A percentile compares a stretch with the other conserved stretches of the same genome.
Evolutionary conservation across 2,329 filamentous ascomycete species (phyloP).

Genomic region (Microcyclospora tardicrescens): DNA sequence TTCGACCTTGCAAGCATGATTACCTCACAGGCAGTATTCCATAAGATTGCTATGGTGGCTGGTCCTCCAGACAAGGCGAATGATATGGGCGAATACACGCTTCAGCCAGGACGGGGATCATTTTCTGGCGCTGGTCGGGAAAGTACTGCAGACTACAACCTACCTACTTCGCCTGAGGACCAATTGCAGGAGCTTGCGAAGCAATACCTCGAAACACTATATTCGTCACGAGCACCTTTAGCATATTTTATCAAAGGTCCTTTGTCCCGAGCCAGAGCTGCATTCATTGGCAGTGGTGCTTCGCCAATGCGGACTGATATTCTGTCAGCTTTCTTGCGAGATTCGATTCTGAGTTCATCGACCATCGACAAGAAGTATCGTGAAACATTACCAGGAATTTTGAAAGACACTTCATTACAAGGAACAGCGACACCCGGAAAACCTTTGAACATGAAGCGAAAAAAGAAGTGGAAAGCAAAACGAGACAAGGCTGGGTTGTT

Average conservation of each 20-base stretch:
- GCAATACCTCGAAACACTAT: slow-evolving; percentile 33
- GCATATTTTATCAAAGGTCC: slow-evolving; percentile 79
- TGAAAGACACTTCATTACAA: slow-evolving; percentile 38
- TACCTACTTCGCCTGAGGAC: slow-evolving; percentile 4
- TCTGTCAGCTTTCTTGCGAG: slow-evolving; percentile 54
- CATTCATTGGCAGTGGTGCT: slow-evolving; percentile 53
- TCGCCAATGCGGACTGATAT: slow-evolving; percentile 48
- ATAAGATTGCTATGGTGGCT: too few relatives aligned
- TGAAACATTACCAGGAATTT: slow-evolving; percentile 52
- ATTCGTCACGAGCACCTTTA: slow-evolving; percentile 52
- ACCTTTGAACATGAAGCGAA: slow-evolving; percentile 26
- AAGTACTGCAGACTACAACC: neutral
- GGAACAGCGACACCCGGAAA: slow-evolving; percentile 9
- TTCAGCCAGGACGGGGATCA: neutral
- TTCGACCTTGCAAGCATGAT: too few relatives aligned
- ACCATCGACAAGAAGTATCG: slow-evolving; percentile 69
- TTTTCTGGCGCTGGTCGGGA: neutral
- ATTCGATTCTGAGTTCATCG: slow-evolving; percentile 24
- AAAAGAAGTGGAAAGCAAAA: slow-evolving; percentile 50
- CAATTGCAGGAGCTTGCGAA: slow-evolving; percentile 19
- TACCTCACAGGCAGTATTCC: too few relatives aligned
- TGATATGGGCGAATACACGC: neutral
- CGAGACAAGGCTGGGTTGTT: slow-evolving; percentile 58
- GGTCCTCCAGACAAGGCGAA: neutral
- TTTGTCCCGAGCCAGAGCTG: slow-evolving; percentile 58